These are phyloP conservation scores for Fusarium sulawesiense DNA, from an alignment of 2,329 filamentous ascomycete genomes.

Conservation along the genomic window DNA sequence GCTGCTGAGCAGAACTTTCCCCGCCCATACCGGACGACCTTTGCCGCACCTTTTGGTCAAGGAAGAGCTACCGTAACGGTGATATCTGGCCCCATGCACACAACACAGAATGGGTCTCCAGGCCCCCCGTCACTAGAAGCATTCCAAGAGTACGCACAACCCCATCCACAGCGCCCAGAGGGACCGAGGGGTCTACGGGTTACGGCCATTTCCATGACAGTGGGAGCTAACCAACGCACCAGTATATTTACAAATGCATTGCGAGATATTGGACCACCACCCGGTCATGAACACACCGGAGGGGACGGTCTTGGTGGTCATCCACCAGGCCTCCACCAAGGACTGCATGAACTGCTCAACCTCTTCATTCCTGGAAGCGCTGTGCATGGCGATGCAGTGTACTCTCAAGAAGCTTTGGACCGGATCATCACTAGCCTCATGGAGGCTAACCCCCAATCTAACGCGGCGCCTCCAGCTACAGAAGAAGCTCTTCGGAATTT, in stretches of 20 bases:
- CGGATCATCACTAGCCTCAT: conserved; percentile 88
- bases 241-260: conserved; percentile 63
- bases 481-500: conserved; percentile 78
- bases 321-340: conserved; percentile 46
- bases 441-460: conserved; percentile 81
- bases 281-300: conserved; percentile 29
- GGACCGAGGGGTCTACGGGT: conserved; percentile 33
- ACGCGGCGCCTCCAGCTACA: conserved; percentile 84
- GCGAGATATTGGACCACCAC: conserved; percentile 50
- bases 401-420: conserved; percentile 90
- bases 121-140: conserved; percentile 49
- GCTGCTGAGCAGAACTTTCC: conserved; percentile 36
- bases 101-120: conserved; percentile 17
- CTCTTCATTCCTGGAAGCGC: conserved; percentile 65
- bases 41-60: conserved; percentile 53
- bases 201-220: conserved; percentile 33
- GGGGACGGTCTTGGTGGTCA: conserved; percentile 37
- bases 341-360: conserved; percentile 65
- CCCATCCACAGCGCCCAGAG: conserved; percentile 21
- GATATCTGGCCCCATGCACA: conserved; percentile 53
- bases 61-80: conserved; percentile 63
- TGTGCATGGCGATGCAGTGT: conserved; percentile 82
- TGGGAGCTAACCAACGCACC: conserved; percentile 49
- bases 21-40: conserved; percentile 53
- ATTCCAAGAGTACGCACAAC: conserved; percentile 61